These are phyloP conservation scores for Hymenoscyphus occultus DNA, from an alignment of 2,329 filamentous ascomycete species.

Conservation along the genomic window DNA sequence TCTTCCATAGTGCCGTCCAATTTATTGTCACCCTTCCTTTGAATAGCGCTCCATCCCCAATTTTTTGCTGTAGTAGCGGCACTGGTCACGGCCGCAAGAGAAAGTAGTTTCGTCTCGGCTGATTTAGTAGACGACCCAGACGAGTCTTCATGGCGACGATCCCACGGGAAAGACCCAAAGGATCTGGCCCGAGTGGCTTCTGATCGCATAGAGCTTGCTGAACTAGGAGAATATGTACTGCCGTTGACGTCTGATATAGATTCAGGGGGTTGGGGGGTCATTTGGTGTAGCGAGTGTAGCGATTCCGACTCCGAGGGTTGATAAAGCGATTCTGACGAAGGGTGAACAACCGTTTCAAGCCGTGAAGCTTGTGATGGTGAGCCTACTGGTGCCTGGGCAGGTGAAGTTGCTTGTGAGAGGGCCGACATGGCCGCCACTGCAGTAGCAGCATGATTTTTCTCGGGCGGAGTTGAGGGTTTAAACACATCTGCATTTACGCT, in stretches of 20 bases:
- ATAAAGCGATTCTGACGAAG: conserved; percentile 50
- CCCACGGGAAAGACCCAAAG: conserved; percentile 39
- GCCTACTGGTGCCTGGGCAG: conserved; percentile 45
- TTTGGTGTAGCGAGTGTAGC: conserved; percentile 33
- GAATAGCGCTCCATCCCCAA: conserved; percentile 58
- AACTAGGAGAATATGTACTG: conserved; percentile 32
- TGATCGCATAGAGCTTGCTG: conserved; percentile 41
- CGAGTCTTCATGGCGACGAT: conserved; percentile 37
- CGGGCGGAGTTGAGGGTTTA: conserved; percentile 52
- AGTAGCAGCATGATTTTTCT: conserved; percentile 57
- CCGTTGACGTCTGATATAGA: conserved; percentile 19
- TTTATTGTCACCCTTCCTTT: conserved; percentile 43
- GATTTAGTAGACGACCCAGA: conserved; percentile 34
- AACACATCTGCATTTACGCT: conserved; percentile 63
- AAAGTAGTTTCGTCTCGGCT: conserved; percentile 45
- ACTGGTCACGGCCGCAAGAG: conserved; percentile 53
- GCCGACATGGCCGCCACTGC: conserved; percentile 68
- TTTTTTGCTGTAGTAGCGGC: conserved; percentile 55
- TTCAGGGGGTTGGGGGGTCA: conserved; percentile 33
- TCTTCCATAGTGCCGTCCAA: conserved; percentile 22
- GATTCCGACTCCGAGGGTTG: conserved; percentile 42
- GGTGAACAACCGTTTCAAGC: conserved; percentile 42
- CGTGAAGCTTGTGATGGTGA: conserved; percentile 43
- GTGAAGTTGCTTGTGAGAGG: conserved; percentile 54
- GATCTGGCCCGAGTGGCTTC: conserved; percentile 41